These are phyloP conservation scores for Fraxinus platypoda DNA, from an alignment of 305 asterid genomes.

Conservation along the genomic window DNA sequence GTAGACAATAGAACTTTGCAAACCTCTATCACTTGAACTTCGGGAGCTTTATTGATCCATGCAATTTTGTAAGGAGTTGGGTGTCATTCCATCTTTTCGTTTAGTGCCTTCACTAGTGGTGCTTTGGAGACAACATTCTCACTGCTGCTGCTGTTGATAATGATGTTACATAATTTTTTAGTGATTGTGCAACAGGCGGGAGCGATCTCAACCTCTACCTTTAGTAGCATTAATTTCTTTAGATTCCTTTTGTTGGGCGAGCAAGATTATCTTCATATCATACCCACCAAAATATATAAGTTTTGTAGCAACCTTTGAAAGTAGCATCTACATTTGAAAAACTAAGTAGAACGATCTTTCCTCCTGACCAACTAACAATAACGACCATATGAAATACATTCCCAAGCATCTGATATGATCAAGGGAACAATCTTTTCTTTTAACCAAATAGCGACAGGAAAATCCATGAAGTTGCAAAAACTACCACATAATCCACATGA, in stretches of 20 bases:
- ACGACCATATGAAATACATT: not conserved
- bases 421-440: not conserved
- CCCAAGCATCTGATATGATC: not conserved
- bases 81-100: not conserved
- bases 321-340: not conserved
- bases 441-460: not conserved
- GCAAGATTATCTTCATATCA: not conserved
- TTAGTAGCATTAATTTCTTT: not conserved
- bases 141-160: not conserved
- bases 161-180: not conserved
- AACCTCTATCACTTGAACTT: not conserved
- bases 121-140: slow-evolving; percentile 1
- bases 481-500: not conserved
- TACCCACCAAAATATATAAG: not conserved
- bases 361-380: not conserved
- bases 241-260: not conserved
- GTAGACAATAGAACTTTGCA: not conserved
- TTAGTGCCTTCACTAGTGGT: not conserved
- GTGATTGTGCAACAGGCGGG: not conserved
- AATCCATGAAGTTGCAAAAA: not conserved
- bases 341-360: not conserved
- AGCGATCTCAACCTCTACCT: not conserved
- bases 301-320: not conserved
- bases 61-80: not conserved
- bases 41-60: not conserved